Evolutionary conservation across 352 stramenopile genomes (phyloP).

Genomic region (Globisporangium echinulatum): DNA sequence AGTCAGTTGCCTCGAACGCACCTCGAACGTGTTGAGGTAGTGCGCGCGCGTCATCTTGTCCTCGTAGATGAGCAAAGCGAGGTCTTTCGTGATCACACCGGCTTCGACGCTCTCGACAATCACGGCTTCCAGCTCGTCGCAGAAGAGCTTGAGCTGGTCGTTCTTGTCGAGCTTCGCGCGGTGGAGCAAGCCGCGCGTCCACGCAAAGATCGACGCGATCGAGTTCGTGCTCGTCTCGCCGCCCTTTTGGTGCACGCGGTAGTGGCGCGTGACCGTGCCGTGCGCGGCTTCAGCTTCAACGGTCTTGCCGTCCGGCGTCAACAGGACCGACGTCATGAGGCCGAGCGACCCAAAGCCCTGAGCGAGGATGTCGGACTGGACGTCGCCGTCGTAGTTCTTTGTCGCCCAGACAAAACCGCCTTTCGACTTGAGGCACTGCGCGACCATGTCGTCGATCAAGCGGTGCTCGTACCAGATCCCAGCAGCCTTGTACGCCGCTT

Average conservation of each 20-base stretch:
- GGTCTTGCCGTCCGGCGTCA: slow-evolving; percentile 80
- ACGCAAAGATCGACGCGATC: slow-evolving; percentile 87
- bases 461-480: slow-evolving; percentile 84
- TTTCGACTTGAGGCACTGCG: slow-evolving; percentile 84
- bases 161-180: slow-evolving; percentile 85
- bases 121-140: slow-evolving; percentile 60
- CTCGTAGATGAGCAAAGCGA: slow-evolving; percentile 77
- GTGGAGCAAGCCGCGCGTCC: slow-evolving; percentile 78
- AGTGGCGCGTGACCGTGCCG: slow-evolving; percentile 87
- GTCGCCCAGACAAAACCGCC: slow-evolving; percentile 87
- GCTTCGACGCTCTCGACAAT: slow-evolving; percentile 81
- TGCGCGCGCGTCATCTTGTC: slow-evolving; percentile 66
- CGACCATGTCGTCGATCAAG: slow-evolving; percentile 90
- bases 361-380: slow-evolving; percentile 86
- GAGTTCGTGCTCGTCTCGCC: slow-evolving; percentile 86
- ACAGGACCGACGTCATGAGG: slow-evolving; percentile 84
- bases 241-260: slow-evolving; percentile 83
- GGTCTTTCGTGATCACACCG: slow-evolving; percentile 85
- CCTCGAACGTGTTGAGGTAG: slow-evolving; percentile 72
- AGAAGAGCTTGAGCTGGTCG: slow-evolving; percentile 63
- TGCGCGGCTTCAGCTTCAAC: slow-evolving; percentile 86
- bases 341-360: slow-evolving; percentile 86
- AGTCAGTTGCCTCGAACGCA: background rate
- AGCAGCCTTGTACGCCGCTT: slow-evolving; percentile 56
- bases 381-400: slow-evolving; percentile 91